Conservation (phyloP, 164 flowering plant genomes). For the Umbellularia californica region DNA sequence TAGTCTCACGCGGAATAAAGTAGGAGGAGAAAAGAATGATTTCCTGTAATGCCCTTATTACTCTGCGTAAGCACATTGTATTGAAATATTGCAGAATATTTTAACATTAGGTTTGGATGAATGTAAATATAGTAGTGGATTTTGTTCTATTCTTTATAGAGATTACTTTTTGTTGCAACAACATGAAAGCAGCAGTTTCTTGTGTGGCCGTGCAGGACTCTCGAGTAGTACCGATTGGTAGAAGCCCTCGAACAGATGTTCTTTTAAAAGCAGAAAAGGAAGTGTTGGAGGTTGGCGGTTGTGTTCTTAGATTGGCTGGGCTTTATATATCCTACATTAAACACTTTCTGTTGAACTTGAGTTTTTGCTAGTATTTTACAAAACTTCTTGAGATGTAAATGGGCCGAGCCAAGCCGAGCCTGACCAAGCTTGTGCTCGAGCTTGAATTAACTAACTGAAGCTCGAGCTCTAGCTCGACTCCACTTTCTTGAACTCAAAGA, state of each 20-base stretch:
- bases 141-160: not conserved
- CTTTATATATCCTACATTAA: constrained; percentile 83
- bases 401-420: no score
- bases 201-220: constrained; percentile 47
- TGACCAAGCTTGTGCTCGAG: no score
- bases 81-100: no score
- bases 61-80: no score
- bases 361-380: not conserved
- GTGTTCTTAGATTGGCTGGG: constrained; percentile 89
- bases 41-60: no score
- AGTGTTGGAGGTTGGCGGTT: constrained; percentile 75
- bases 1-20: no score
- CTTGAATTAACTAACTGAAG: no score
- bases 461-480: no score
- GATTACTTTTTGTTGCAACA: not conserved
- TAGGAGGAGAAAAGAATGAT: no score
- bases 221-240: constrained; percentile 79
- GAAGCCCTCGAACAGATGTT: constrained; percentile 85
- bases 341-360: not conserved
- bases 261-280: constrained; percentile 76
- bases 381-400: not conserved
- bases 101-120: no score
- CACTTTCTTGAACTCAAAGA: no score
- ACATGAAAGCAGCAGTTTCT: not conserved
- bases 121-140: not conserved